Evolutionary conservation across 73 alveolate species (phyloP).

Genomic region (Halteria grandinella): DNA sequence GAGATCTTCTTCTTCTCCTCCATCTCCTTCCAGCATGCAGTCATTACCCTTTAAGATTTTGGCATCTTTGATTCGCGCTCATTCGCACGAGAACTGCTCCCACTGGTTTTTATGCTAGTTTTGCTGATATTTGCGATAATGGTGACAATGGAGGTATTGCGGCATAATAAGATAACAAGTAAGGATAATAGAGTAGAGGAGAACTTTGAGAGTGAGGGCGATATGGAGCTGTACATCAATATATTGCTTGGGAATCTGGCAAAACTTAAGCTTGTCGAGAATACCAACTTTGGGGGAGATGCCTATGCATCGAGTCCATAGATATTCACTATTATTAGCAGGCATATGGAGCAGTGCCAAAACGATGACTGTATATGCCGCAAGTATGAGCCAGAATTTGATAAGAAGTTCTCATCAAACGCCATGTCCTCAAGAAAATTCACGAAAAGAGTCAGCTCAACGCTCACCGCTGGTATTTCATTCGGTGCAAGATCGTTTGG

Average conservation of each 20-base stretch:
- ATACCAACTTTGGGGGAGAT: too few species aligned
- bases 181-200: constrained; percentile 2
- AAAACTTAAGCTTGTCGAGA: constrained; percentile 22
- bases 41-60: constrained; percentile 9
- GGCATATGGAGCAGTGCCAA: constrained; percentile 49
- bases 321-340: constrained; percentile 21
- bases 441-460: background rate
- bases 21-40: background rate
- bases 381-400: constrained; percentile 58
- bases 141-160: background rate
- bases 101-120: background rate
- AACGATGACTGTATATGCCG: constrained; percentile 41
- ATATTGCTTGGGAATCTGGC: constrained; percentile 14
- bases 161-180: background rate
- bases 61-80: background rate
- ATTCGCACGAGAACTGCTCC: constrained; percentile 36
- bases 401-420: constrained; percentile 48
- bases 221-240: constrained; percentile 46
- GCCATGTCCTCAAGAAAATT: background rate
- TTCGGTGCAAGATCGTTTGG: too few species aligned
- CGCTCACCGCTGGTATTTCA: too few species aligned
- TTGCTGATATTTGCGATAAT: constrained; percentile 4
- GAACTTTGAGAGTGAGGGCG: background rate
- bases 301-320: constrained; percentile 38
- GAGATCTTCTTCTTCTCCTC: background rate